Evolutionary conservation across 306 rosid species (phyloP).

Genomic region (Vicia faba): DNA sequence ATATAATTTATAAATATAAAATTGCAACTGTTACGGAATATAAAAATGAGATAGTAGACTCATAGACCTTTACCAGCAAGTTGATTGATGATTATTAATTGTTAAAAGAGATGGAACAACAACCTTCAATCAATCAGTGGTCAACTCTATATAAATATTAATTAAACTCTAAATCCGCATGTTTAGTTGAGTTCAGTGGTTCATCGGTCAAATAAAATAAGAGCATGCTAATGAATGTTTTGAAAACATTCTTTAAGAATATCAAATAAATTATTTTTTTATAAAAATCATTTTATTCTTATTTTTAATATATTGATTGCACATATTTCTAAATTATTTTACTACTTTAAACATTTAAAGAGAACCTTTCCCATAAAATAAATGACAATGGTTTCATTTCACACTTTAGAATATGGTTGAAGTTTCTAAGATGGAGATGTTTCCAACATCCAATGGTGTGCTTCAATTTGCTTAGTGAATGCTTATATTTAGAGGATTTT

Average conservation of each 20-base stretch:
- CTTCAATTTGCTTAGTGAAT: neutral
- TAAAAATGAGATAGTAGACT: conserved; percentile 25
- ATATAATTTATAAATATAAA: neutral
- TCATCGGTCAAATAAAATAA: conserved; percentile 1
- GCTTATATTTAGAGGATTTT: no score
- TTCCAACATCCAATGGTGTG: neutral
- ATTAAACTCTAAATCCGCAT: conserved; percentile 1
- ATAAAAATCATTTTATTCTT: no score
- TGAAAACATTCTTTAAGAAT: no score
- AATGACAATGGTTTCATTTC: neutral
- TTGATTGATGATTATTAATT: conserved; percentile 30
- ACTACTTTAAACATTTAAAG: no score
- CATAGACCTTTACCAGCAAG: conserved; percentile 40
- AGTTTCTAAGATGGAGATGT: neutral
- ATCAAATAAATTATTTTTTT: no score
- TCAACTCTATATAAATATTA: conserved; percentile 30
- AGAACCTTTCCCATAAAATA: no score
- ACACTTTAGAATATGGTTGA: conserved; percentile 16
- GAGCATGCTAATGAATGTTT: no score
- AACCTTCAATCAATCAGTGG: conserved; percentile 31
- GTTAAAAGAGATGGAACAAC: neutral
- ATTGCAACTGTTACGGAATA: neutral
- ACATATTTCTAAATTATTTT: no score
- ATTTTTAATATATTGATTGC: no score
- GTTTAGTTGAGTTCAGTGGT: conserved; percentile 19